Conservation (phyloP, 495 filamentous ascomycete genomes). For the Penicillium mononematosum region DNA sequence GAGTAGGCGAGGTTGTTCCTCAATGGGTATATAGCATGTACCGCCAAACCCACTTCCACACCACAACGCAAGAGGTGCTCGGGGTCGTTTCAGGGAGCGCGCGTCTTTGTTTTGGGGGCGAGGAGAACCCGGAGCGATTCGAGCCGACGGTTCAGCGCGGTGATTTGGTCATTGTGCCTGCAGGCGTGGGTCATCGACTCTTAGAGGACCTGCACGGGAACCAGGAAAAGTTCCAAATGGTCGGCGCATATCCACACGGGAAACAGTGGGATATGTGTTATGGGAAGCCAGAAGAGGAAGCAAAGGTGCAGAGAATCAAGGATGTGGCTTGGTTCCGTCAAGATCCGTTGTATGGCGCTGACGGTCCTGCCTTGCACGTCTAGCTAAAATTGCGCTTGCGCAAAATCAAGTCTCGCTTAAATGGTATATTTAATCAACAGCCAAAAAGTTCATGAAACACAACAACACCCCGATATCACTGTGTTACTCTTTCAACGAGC, state of each 20-base stretch:
- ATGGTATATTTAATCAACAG: conserved; percentile 4
- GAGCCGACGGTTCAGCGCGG: conserved; percentile 55
- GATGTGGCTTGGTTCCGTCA: conserved; percentile 53
- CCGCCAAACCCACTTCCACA: conserved; percentile 62
- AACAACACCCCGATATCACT: conserved; percentile 19
- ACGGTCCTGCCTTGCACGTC: conserved; percentile 51
- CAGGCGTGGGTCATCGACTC: conserved; percentile 63
- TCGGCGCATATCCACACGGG: conserved; percentile 61
- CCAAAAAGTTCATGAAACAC: conserved; percentile 1
- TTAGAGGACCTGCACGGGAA: conserved; percentile 52
- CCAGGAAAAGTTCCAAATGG: conserved; percentile 56
- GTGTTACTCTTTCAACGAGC: conserved; percentile 68
- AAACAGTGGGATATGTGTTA: conserved; percentile 71
- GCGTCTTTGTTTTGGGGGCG: conserved; percentile 64
- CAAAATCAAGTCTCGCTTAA: conserved; percentile 1
- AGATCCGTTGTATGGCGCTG: conserved; percentile 60
- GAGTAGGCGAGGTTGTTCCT: conserved; percentile 55
- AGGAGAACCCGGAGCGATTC: conserved; percentile 57
- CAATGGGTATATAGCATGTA: conserved; percentile 71
- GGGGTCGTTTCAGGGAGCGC: conserved; percentile 57
- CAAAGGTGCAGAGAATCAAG: conserved; percentile 46
- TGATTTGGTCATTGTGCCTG: conserved; percentile 65
- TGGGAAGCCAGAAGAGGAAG: conserved; percentile 53
- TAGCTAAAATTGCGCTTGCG: conserved; percentile 12
- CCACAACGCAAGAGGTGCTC: conserved; percentile 65